These are phyloP conservation scores for Apiospora koreana DNA, from an alignment of 2,329 filamentous ascomycete genomes.

Conservation along the genomic window DNA sequence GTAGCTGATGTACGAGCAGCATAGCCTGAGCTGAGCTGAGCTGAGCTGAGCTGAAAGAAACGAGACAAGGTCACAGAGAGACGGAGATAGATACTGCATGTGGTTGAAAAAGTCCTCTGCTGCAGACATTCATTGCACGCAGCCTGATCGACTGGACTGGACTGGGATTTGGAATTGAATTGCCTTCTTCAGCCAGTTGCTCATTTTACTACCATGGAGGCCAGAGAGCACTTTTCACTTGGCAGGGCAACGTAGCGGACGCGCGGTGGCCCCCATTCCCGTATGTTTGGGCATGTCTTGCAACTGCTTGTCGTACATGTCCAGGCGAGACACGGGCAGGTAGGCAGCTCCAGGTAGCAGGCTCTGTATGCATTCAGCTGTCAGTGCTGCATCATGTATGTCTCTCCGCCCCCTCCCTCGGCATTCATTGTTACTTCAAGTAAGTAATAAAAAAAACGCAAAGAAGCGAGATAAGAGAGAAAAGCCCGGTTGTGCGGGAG, in stretches of 20 bases:
- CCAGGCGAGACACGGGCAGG: neutral
- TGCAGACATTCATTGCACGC: neutral
- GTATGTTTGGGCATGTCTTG: neutral
- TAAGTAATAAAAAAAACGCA: neutral
- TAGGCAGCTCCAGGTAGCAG: neutral
- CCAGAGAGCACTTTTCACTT: no score
- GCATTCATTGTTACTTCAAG: neutral
- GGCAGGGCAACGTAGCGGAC: neutral
- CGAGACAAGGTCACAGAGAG: neutral
- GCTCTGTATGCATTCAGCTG: neutral
- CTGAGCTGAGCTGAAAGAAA: neutral
- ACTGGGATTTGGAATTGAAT: neutral
- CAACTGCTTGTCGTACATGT: neutral
- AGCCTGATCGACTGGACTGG: neutral
- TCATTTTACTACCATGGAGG: neutral
- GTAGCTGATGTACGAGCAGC: neutral
- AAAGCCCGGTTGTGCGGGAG: neutral
- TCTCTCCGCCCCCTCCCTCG: neutral
- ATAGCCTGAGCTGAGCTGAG: neutral
- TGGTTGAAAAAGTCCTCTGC: neutral
- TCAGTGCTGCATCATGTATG: slow-evolving; percentile 1
- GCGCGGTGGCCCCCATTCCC: neutral
- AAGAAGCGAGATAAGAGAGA: neutral
- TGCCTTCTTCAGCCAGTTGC: neutral
- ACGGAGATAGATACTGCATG: neutral